phyloP scores from a whole-genome alignment of 2,329 filamentous ascomycete genomes.

The Endothia cerciana region DNA sequence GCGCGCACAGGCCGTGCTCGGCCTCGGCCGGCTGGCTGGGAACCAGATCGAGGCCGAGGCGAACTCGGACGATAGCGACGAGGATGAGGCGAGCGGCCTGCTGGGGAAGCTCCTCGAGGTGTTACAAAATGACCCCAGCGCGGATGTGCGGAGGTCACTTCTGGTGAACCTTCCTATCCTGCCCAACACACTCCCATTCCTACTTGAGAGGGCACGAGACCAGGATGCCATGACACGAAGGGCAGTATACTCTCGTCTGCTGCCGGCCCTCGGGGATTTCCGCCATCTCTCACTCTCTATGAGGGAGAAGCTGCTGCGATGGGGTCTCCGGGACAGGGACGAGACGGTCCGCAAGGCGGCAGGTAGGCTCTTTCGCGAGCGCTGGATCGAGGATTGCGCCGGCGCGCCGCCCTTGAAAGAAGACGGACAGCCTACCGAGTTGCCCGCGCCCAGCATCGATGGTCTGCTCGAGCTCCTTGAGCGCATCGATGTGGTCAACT shows the following conservation, averaged over 20 bases:
- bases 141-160: constrained; percentile 87
- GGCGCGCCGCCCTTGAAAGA: constrained; percentile 65
- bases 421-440: constrained; percentile 57
- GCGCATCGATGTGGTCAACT: constrained; percentile 90
- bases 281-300: constrained; percentile 90
- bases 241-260: constrained; percentile 82
- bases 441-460: constrained; percentile 72
- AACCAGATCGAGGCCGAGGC: constrained; percentile 74
- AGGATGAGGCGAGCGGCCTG: constrained; percentile 69
- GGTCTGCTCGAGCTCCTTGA: constrained; percentile 89
- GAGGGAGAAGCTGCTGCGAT: constrained; percentile 91
- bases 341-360: constrained; percentile 93
- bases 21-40: constrained; percentile 81
- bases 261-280: constrained; percentile 92
- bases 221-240: constrained; percentile 82
- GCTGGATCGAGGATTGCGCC: constrained; percentile 97
- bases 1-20: constrained; percentile 87
- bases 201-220: constrained; percentile 90
- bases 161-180: constrained; percentile 89
- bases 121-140: constrained; percentile 90
- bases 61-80: constrained; percentile 72
- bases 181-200: constrained; percentile 78
- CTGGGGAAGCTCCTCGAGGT: constrained; percentile 84
- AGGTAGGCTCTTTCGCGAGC: constrained; percentile 84
- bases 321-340: constrained; percentile 92